Evolutionary conservation across 176 grass and related monocot species (phyloP).

Genomic region (Saccharum spontaneum): DNA sequence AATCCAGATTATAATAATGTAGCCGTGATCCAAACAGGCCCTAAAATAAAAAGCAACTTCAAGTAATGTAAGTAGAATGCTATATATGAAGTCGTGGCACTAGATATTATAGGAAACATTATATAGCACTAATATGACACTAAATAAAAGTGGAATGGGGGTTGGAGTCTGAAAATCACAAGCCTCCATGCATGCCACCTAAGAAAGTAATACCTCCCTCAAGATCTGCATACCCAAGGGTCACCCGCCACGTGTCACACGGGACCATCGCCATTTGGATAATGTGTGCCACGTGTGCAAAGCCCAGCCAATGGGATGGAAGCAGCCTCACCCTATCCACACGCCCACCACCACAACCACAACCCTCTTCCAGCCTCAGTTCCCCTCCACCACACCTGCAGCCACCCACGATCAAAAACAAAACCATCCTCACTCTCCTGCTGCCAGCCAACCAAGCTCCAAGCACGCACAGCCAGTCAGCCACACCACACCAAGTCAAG

Average conservation of each 20-base stretch:
- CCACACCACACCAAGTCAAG: background rate
- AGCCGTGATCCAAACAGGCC: too few relatives aligned
- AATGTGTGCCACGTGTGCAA: conserved; percentile 14
- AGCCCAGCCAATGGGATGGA: conserved; percentile 46
- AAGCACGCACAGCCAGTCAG: background rate
- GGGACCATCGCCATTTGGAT: conserved; percentile 33
- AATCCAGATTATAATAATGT: too few relatives aligned
- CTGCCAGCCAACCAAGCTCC: background rate
- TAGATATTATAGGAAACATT: background rate
- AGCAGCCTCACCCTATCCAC: conserved; percentile 98
- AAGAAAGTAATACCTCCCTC: background rate
- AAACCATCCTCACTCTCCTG: conserved; percentile 23
- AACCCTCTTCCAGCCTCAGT: background rate
- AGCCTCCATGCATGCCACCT: background rate
- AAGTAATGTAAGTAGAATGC: too few relatives aligned
- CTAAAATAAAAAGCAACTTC: too few relatives aligned
- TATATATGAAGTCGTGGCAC: background rate
- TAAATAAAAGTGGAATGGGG: too few relatives aligned
- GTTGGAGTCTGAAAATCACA: background rate
- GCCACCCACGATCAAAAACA: conserved; percentile 43
- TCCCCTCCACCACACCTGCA: background rate
- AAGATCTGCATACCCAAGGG: conserved; percentile 22
- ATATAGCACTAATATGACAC: background rate
- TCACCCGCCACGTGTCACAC: background rate
- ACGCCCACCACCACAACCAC: conserved; percentile 50